Percentiles rank a stretch among this genome's conserved stretches.
phyloP scores from a whole-genome alignment of 495 filamentous ascomycete genomes.

The Hypoxylon lienhwacheense region DNA sequence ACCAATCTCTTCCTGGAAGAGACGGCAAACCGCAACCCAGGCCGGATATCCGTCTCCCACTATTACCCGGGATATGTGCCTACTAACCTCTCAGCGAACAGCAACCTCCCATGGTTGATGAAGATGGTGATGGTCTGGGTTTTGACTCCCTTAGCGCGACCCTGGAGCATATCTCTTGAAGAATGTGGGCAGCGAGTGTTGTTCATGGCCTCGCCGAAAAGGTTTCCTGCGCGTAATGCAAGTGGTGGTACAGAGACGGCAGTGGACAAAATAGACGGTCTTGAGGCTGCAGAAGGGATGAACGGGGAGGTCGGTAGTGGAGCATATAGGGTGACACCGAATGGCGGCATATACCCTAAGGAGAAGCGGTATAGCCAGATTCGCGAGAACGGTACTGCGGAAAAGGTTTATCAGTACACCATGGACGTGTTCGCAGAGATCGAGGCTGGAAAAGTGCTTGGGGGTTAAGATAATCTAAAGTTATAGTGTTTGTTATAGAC shows the following conservation, averaged over 20 bases:
- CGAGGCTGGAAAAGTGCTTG: conserved; percentile 2
- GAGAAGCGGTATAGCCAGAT: conserved; percentile 9
- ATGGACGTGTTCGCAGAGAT: conserved; percentile 13
- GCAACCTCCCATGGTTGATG: conserved; percentile 14
- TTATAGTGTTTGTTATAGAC: not conserved
- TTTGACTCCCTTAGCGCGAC: not conserved
- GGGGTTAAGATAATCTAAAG: not conserved
- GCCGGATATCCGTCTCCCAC: conserved; percentile 18
- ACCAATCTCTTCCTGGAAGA: conserved; percentile 32
- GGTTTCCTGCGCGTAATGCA: conserved; percentile 4
- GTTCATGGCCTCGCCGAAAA: conserved; percentile 18
- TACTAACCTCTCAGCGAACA: conserved; percentile 1
- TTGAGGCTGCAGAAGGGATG: conserved; percentile 5
- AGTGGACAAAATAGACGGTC: not conserved
- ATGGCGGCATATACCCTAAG: conserved; percentile 3
- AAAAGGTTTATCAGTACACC: conserved; percentile 15
- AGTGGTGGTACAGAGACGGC: not conserved
- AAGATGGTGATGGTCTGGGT: conserved; percentile 7
- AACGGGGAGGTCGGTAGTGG: conserved; percentile 8
- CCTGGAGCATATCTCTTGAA: conserved; percentile 4
- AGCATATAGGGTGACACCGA: conserved; percentile 9
- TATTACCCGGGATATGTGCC: conserved; percentile 26
- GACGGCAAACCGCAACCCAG: conserved; percentile 21
- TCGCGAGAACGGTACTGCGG: conserved; percentile 7
- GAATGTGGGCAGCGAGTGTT: conserved; percentile 14